Conservation (phyloP, 495 filamentous ascomycete species). For the Coniosporium apollinis region DNA sequence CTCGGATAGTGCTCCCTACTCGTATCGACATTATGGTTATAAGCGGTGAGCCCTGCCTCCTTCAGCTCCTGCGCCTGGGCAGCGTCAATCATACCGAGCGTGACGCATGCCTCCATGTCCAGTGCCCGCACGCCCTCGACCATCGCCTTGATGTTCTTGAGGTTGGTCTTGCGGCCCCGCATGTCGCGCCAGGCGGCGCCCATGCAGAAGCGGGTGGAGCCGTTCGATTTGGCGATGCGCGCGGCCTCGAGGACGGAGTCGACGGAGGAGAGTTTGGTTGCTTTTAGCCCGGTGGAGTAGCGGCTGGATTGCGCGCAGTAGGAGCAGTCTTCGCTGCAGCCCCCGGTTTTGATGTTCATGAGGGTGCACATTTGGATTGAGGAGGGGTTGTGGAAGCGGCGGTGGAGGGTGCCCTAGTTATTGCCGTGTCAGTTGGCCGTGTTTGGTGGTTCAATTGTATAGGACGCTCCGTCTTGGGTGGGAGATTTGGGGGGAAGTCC, state of each 20-base stretch:
- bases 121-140: constrained; percentile 56
- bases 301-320: constrained; percentile 79
- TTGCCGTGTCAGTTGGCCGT: background rate
- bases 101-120: constrained; percentile 79
- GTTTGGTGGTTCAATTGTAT: constrained; percentile 1
- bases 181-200: constrained; percentile 84
- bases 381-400: constrained; percentile 62
- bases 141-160: constrained; percentile 70
- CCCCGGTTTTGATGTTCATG: constrained; percentile 91
- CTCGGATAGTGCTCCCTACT: constrained; percentile 69
- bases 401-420: constrained; percentile 49
- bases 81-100: constrained; percentile 71
- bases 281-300: constrained; percentile 60
- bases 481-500: constrained; percentile 10
- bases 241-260: constrained; percentile 63
- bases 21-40: constrained; percentile 84
- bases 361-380: constrained; percentile 78
- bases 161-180: constrained; percentile 63
- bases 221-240: constrained; percentile 56
- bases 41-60: constrained; percentile 69
- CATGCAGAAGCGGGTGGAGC: constrained; percentile 81
- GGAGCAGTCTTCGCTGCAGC: constrained; percentile 73
- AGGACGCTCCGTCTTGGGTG: constrained; percentile 8
- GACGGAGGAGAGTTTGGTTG: constrained; percentile 58
- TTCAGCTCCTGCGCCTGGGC: constrained; percentile 61